Percentiles rank a stretch among this genome's conserved stretches.
Evolutionary conservation across 2,329 filamentous ascomycete genomes (phyloP).

Genomic region (Penicillium brevicompactum): DNA sequence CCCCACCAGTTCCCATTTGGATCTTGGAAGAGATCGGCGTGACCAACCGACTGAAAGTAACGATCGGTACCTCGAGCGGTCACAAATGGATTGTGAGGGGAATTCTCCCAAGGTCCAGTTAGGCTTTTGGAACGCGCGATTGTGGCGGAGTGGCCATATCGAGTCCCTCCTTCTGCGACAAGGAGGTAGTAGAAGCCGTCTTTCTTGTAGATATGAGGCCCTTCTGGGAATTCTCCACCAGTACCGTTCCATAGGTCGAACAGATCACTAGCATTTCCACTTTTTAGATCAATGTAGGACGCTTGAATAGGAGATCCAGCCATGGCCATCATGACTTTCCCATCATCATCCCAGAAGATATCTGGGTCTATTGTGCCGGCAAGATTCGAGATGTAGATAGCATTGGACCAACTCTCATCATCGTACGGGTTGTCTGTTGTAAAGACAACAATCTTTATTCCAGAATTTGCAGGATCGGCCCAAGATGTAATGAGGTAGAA

Average conservation of each 20-base stretch:
- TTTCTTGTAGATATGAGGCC: constrained; percentile 30
- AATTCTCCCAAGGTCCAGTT: constrained; percentile 45
- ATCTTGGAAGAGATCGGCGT: constrained; percentile 60
- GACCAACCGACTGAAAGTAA: constrained; percentile 56
- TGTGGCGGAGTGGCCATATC: constrained; percentile 5
- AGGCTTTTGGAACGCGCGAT: constrained; percentile 29
- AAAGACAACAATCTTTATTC: no score
- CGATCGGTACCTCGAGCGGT: constrained; percentile 39
- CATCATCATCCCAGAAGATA: not conserved
- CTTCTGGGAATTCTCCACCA: constrained; percentile 37
- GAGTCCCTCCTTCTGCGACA: constrained; percentile 14
- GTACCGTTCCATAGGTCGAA: constrained; percentile 49
- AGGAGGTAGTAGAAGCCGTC: constrained; percentile 31
- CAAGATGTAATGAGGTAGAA: no score
- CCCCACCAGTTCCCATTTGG: constrained; percentile 55
- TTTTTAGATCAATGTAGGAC: not conserved
- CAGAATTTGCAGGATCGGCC: no score
- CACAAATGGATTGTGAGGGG: constrained; percentile 48
- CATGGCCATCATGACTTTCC: not conserved
- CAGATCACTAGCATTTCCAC: not conserved
- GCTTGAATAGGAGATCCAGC: not conserved
- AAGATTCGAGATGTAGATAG: no score
- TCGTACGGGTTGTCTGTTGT: no score
- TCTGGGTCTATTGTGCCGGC: not conserved
- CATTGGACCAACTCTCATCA: no score